Conservation (phyloP, 2,329 filamentous ascomycete species). For the Calycina herbarum region DNA sequence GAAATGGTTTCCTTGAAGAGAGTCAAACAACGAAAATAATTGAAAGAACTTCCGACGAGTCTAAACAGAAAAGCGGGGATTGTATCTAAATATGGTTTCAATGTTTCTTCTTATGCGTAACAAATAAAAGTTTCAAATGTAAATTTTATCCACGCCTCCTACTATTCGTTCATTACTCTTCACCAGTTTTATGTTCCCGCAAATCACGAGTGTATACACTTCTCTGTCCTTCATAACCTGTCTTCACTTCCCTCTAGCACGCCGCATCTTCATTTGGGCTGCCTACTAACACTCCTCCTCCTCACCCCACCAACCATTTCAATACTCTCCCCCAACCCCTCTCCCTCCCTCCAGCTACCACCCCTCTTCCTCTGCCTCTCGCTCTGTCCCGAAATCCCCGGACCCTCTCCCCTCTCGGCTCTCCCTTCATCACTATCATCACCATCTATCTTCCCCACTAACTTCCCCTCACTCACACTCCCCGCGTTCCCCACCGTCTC, state of each 20-base stretch:
- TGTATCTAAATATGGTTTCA: too few species aligned
- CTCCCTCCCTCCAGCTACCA: slow-evolving; percentile 19
- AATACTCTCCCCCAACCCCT: slow-evolving; percentile 24
- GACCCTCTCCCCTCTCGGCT: slow-evolving; percentile 31
- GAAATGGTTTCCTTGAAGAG: too few species aligned
- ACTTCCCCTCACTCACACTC: slow-evolving; percentile 21
- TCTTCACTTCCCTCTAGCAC: not conserved
- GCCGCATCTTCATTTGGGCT: not conserved
- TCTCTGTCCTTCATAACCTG: not conserved
- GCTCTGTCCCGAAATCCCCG: slow-evolving; percentile 14
- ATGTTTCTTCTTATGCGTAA: too few species aligned
- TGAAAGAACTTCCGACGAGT: too few species aligned
- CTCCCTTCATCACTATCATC: slow-evolving; percentile 29
- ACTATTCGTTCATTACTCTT: too few species aligned
- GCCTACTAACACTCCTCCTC: slow-evolving; percentile 33
- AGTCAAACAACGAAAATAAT: too few species aligned
- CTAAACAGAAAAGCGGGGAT: too few species aligned
- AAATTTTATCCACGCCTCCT: too few species aligned
- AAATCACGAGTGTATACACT: too few species aligned
- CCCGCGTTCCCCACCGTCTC: slow-evolving; percentile 17
- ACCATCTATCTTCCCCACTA: slow-evolving; percentile 18
- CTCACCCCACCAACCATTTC: slow-evolving; percentile 32
- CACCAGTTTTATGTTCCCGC: too few species aligned
- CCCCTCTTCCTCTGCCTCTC: slow-evolving; percentile 22
- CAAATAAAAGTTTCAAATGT: too few species aligned